Base-by-base conservation (phyloP, 768 basidiomycete genomes). In the Macrolepiota dolichaula region DNA sequence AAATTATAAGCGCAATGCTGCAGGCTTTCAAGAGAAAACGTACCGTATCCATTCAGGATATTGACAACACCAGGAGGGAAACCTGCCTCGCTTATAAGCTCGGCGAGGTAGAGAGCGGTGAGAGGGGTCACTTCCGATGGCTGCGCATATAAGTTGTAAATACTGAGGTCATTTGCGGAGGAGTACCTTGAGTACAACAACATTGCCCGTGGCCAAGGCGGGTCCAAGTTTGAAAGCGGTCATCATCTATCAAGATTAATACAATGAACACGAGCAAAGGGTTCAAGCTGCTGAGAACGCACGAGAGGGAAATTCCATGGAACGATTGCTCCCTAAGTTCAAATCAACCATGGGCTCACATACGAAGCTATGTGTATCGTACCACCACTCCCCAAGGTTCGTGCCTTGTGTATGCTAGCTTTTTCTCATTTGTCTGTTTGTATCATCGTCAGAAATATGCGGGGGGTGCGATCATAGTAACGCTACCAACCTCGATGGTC, bases 1-100 rank as follows among this genome's bases (percentile, higher is more conserved):
- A 53, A 15, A 11, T 22, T 5, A 2, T n/a, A 2, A 37, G 22
- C 46, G 22, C 15, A 9, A 0, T 49, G 46, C 46, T n/a, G 19
- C 22, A 11, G 4, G 12, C 24, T 22, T 27, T 24, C 24, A 25
- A 22, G 4, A 6, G 10, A 22, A 13, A 6, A 49, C 24, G 40
- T 60, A 40, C 89, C 91, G 62, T 85, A 84, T 29, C 91, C 92
- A 2, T 80, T 79, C 35, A 93, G 67, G 59, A 90, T 76, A 71
- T 92, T 92, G 64, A 93, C 76, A 15, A 88, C 88, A 60, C 92
- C 91, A 17, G 84, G 78, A 13, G 89, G 91, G 74, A 91, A 86
- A 4, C 89, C 90, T 1, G 90, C 91, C 68, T 91, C 83, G 22
- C 79, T 72, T 64, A 86, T 74, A 49, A 92, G 79, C 19, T 78